phyloP scores from a whole-genome alignment of 75 land plant genomes.

The Pinus tabuliformis region DNA sequence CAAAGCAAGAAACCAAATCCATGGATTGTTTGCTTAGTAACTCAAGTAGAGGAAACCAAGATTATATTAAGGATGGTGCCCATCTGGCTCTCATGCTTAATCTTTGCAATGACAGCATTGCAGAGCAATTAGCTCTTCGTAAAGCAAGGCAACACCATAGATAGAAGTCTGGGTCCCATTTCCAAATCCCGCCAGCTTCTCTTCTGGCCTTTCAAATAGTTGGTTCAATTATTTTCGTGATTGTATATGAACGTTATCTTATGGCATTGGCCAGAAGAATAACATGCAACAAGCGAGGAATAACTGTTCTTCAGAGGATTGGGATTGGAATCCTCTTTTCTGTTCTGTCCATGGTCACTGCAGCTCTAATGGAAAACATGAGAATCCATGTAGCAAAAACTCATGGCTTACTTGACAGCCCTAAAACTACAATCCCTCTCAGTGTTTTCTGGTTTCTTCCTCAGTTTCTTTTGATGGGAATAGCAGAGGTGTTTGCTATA shows the following conservation, averaged over 20 bases:
- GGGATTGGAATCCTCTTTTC: slow-evolving; percentile 23
- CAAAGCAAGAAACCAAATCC: too few relatives aligned
- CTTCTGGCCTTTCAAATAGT: slow-evolving; percentile 30
- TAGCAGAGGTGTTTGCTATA: neutral
- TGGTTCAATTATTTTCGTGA: neutral
- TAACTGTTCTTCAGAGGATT: slow-evolving; percentile 29
- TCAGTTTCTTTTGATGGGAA: neutral
- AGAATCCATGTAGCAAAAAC: neutral
- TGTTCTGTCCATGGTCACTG: slow-evolving; percentile 12
- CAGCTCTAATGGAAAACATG: slow-evolving; percentile 29
- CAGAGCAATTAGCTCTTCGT: slow-evolving; percentile 12
- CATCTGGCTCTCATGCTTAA: slow-evolving; percentile 37
- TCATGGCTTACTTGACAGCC: neutral
- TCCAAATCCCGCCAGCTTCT: slow-evolving; percentile 43
- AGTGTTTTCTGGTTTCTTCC: neutral
- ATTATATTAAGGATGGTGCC: slow-evolving; percentile 46
- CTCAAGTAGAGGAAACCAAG: slow-evolving; percentile 42
- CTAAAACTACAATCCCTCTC: neutral
- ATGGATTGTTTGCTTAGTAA: slow-evolving; percentile 15
- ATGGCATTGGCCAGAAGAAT: slow-evolving; percentile 18
- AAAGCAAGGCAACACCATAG: too few relatives aligned
- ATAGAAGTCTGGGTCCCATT: slow-evolving; percentile 9
- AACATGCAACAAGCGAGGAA: slow-evolving; percentile 13
- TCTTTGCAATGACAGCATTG: slow-evolving; percentile 21
- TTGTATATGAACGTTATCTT: neutral